Percentiles rank a stretch among this genome's conserved stretches.
Evolutionary conservation across 1,139 yeast species (phyloP).

Genomic region (Taphrina sp.): DNA sequence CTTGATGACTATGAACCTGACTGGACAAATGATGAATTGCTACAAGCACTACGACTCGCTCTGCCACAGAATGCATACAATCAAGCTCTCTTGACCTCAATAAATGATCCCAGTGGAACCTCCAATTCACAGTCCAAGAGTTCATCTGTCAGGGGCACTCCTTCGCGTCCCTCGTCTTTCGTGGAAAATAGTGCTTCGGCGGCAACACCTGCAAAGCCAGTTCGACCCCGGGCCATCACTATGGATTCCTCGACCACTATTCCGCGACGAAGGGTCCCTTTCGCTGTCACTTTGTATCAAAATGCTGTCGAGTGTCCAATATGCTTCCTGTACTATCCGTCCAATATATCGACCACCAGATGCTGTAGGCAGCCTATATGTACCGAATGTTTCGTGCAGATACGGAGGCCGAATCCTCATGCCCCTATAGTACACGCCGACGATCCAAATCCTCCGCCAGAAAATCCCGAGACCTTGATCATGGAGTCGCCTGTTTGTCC

Average conservation of each 20-base stretch:
- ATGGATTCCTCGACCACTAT: conserved; percentile 21
- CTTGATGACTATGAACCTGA: conserved; percentile 72
- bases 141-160: conserved; percentile 9
- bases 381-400: conserved; percentile 94
- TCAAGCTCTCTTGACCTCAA: conserved; percentile 20
- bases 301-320: conserved; percentile 76
- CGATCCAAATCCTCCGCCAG: conserved; percentile 42
- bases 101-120: conserved; percentile 21
- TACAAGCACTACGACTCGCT: conserved; percentile 49
- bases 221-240: conserved; percentile 31
- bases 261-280: conserved; percentile 5
- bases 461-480: conserved; percentile 49
- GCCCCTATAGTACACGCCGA: conserved; percentile 56
- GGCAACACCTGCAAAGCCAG: background rate
- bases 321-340: conserved; percentile 84
- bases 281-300: conserved; percentile 29
- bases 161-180: conserved; percentile 16
- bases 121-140: conserved; percentile 7
- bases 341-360: conserved; percentile 71
- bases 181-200: conserved; percentile 2
- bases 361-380: conserved; percentile 94
- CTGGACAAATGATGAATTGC: conserved; percentile 72
- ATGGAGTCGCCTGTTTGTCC: conserved; percentile 92
- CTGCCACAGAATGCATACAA: conserved; percentile 20
- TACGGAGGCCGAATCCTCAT: conserved; percentile 90